A percentile compares a stretch with the other conserved stretches of the same genome.
Conservation (phyloP, 2,329 filamentous ascomycete genomes). For the Fusarium coicis region DNA sequence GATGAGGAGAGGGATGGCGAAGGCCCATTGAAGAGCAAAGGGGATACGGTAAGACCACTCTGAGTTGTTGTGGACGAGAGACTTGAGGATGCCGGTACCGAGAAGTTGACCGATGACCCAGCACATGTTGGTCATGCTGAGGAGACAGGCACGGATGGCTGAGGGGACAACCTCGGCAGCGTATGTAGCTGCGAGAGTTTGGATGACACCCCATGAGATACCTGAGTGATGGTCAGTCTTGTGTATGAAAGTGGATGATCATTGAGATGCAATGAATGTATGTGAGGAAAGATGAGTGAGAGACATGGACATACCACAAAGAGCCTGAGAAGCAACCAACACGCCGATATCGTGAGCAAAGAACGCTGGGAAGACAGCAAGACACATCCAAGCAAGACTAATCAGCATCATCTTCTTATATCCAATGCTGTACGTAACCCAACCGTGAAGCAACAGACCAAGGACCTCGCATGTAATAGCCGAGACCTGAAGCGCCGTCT, state of each 20-base stretch:
- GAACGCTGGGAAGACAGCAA: slow-evolving; percentile 53
- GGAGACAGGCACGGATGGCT: slow-evolving; percentile 48
- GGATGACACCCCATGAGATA: slow-evolving; percentile 50
- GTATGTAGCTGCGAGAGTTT: slow-evolving; percentile 52
- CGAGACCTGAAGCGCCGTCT: slow-evolving; percentile 9
- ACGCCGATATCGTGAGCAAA: slow-evolving; percentile 48
- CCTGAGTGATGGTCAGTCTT: not conserved
- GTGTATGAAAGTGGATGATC: accelerated
- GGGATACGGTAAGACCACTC: slow-evolving; percentile 47
- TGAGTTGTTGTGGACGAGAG: slow-evolving; percentile 43
- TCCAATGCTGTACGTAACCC: slow-evolving; percentile 50
- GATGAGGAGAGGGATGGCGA: slow-evolving; percentile 50
- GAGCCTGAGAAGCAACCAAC: slow-evolving; percentile 49
- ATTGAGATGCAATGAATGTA: accelerated
- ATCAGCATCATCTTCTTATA: slow-evolving; percentile 53
- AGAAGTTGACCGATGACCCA: slow-evolving; percentile 56
- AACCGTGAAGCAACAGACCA: slow-evolving; percentile 55
- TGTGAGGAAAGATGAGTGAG: not conserved
- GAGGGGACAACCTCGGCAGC: slow-evolving; percentile 51
- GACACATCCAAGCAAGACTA: slow-evolving; percentile 47
- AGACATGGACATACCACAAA: slow-evolving; percentile 36
- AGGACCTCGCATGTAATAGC: slow-evolving; percentile 37
- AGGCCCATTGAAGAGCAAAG: slow-evolving; percentile 56
- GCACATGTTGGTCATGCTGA: slow-evolving; percentile 54
- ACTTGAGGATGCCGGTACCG: slow-evolving; percentile 48